A percentile compares a stretch with the other conserved stretches of the same genome.
These are phyloP conservation scores for Capsella bursapastoris DNA, from an alignment of 345 rosid genomes.

Conservation along the genomic window DNA sequence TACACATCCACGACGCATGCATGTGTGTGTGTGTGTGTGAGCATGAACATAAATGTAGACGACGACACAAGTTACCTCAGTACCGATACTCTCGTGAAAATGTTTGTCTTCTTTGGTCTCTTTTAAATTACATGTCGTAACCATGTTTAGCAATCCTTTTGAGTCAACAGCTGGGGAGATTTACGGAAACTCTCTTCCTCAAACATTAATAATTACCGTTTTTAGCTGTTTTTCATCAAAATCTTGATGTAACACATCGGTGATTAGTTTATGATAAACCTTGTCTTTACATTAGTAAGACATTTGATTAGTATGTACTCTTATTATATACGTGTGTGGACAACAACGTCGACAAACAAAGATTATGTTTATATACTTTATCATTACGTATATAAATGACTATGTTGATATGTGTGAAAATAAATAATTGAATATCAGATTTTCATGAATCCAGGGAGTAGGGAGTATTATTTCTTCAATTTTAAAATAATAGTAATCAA, in stretches of 20 bases:
- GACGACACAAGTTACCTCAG: constrained; percentile 28
- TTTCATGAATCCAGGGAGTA: neutral
- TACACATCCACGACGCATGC: constrained; percentile 26
- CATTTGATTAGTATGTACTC: neutral
- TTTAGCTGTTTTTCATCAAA: neutral
- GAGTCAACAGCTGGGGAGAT: constrained; percentile 19
- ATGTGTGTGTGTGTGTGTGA: constrained; percentile 31
- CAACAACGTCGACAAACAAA: too few relatives aligned
- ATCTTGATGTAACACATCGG: constrained; percentile 30
- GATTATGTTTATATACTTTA: neutral
- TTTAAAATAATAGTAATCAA: too few relatives aligned
- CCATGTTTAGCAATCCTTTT: constrained; percentile 14
- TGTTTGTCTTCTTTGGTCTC: constrained; percentile 36
- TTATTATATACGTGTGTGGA: neutral
- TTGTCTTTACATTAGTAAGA: constrained; percentile 7
- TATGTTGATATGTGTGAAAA: neutral
- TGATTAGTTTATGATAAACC: neutral
- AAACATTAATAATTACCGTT: constrained; percentile 11
- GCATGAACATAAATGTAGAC: constrained; percentile 1
- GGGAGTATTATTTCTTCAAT: too few relatives aligned
- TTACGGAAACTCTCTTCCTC: neutral
- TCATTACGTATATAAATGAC: neutral
- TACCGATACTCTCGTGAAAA: constrained; percentile 30
- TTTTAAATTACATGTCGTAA: constrained; percentile 24
- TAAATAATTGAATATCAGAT: neutral